Evolutionary conservation across 768 basidiomycete species (phyloP).

Genomic region (Lentinus brumalis): DNA sequence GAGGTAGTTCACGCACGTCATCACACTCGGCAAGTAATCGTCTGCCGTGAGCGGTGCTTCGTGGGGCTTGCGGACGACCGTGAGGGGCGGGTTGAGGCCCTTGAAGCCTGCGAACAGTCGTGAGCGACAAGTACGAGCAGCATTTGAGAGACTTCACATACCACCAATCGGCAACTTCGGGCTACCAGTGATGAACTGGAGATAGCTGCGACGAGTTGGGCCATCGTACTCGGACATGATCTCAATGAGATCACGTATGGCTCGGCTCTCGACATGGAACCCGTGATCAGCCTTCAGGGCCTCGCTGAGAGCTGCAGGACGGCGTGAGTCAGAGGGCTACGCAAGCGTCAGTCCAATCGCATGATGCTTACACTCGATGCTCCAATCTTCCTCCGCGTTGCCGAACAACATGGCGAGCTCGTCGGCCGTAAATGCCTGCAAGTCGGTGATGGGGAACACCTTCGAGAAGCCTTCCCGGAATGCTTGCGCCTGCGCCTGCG

Average conservation of each 20-base stretch:
- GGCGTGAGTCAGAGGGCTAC: constrained; percentile 9
- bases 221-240: constrained; percentile 82
- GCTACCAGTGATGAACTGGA: constrained; percentile 98
- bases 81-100: constrained; percentile 89
- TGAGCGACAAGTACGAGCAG: too few species aligned
- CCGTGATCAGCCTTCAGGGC: constrained; percentile 97
- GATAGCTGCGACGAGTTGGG: constrained; percentile 76
- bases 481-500: constrained; percentile 77
- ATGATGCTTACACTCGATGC: constrained; percentile 69
- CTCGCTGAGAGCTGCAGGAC: constrained; percentile 72
- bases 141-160: too few species aligned
- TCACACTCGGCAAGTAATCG: constrained; percentile 94
- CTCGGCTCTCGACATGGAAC: constrained; percentile 92
- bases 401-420: constrained; percentile 97
- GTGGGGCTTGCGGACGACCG: constrained; percentile 96
- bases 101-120: constrained; percentile 70
- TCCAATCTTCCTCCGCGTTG: constrained; percentile 98
- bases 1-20: constrained; percentile 98
- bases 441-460: constrained; percentile 90
- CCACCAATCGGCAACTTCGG: constrained; percentile 96
- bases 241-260: constrained; percentile 85
- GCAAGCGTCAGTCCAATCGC: background rate
- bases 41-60: constrained; percentile 89
- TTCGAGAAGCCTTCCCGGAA: constrained; percentile 96
- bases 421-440: constrained; percentile 90